Conservation (phyloP, 176 grass and related monocot genomes). For the Eleusine coracana region DNA sequence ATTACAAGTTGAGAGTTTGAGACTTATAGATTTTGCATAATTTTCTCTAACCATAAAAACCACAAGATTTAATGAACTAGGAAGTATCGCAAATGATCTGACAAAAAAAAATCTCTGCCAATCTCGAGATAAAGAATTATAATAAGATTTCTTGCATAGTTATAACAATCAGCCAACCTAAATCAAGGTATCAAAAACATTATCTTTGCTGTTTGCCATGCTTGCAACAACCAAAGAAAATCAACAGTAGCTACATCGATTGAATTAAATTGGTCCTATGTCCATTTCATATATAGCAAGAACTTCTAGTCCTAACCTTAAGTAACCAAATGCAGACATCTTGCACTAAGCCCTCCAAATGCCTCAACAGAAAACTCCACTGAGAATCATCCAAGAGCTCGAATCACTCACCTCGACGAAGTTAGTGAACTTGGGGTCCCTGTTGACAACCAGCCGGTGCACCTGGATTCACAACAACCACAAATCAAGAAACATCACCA, state of each 20-base stretch:
- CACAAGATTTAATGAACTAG: not conserved
- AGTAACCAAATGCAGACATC: not conserved
- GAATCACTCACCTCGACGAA: slow-evolving; percentile 77
- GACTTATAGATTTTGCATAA: not conserved
- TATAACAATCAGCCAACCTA: not conserved
- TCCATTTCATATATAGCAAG: not conserved
- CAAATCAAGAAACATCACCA: not conserved
- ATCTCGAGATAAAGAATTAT: not conserved
- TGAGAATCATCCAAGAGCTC: not conserved
- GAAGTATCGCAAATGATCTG: not conserved
- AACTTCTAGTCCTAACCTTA: not conserved
- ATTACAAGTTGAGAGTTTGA: not conserved
- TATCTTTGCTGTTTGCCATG: not conserved
- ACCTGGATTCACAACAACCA: slow-evolving; percentile 54
- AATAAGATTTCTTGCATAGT: not conserved
- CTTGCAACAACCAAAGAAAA: not conserved
- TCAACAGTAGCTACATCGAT: not conserved
- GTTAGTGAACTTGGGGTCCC: slow-evolving; percentile 98
- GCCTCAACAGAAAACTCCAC: not conserved
- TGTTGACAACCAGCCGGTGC: slow-evolving; percentile 90
- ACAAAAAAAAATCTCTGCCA: not conserved
- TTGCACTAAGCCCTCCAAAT: not conserved
- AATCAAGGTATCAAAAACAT: not conserved
- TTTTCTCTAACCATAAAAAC: not conserved
- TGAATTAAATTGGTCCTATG: not conserved